A percentile compares a stretch with the other conserved stretches of the same genome.
These are phyloP conservation scores for Rubroboletus pulcherrimus DNA, from an alignment of 768 basidiomycete genomes.

Conservation along the genomic window DNA sequence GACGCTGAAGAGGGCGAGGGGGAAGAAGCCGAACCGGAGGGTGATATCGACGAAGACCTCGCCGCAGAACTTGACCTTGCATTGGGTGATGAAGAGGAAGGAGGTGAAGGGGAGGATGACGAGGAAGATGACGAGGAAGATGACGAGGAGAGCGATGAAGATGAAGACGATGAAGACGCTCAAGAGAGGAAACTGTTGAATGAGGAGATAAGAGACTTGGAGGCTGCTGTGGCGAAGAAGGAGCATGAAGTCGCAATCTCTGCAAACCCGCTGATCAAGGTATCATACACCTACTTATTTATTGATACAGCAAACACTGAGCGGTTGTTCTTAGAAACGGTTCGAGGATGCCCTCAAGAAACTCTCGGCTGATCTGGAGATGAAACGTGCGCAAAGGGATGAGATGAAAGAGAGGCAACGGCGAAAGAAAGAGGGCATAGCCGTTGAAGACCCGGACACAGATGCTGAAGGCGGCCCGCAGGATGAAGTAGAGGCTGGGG, in stretches of 20 bases:
- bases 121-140: constrained; percentile 69
- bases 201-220: constrained; percentile 86
- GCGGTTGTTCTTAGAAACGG: constrained; percentile 56
- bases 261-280: constrained; percentile 84
- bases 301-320: not conserved
- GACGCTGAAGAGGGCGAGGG: constrained; percentile 59
- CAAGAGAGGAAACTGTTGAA: constrained; percentile 78
- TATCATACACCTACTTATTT: constrained; percentile 24
- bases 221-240: constrained; percentile 86
- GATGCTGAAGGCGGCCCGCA: constrained; percentile 38
- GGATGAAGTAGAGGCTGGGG: constrained; percentile 34
- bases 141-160: constrained; percentile 52
- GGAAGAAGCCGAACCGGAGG: constrained; percentile 61
- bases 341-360: constrained; percentile 93
- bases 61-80: constrained; percentile 85
- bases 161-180: constrained; percentile 77
- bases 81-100: constrained; percentile 64
- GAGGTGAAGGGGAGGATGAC: constrained; percentile 61
- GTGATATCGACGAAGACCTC: constrained; percentile 84
- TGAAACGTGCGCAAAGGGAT: constrained; percentile 76
- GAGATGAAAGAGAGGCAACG: constrained; percentile 75
- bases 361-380: constrained; percentile 78
- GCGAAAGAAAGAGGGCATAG: constrained; percentile 64
- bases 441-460: constrained; percentile 36
- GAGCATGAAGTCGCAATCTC: constrained; percentile 77